Evolutionary conservation across 1,284 basidiomycete genomes (phyloP), one percentile per base, ranked within the genome.

Genomic region (Farysia itapuensis): DNA sequence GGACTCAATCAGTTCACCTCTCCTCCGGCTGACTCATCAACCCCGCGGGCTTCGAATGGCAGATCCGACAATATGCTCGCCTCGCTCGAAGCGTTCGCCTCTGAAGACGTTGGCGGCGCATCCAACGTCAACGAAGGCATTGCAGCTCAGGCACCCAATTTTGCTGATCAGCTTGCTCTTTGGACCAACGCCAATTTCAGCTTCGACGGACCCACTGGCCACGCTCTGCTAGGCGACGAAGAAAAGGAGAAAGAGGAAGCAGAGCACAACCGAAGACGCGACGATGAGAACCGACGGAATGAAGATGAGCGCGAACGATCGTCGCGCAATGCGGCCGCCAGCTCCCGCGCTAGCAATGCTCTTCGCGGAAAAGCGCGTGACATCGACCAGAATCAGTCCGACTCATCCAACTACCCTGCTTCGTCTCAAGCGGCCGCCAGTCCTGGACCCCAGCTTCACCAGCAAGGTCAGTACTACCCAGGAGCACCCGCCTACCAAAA

Each of bases 171-270:
- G 41, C 64, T 76, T 5, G 70, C 70, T 5, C 61, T 76, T 2
- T 76, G 74, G 74, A 76, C 72, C 32, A 76, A 72, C 29, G 72
- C 72, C 33, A 74, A 69, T 46, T 76, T 76, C 47, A 69, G 57
- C 43, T 76, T 76, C 39, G 74, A 76, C 30, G 72, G 72, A 12
- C 72, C 74, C 18, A 74, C 73, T 18, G 74, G 74, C 9, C 72
- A 74, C 34, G 74, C 74, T 4, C 43, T 76, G 35, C 53, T 76
- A 21, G 71, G 60, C 19, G 72, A 76, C 28, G 72, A 76, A 35
- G 72, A 75, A 14, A 75, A 76, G 48, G 67, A 72, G 19, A 67
- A 70, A 51, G 64, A 66, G 14, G 70, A 70, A 32, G 65, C 50
- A 18, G 64, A 70, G 16, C 52, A 64, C 38, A 64, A 70, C 5